phyloP scores from a whole-genome alignment of 805 yeast species.

The Vanderwaltozyma polyspora region DNA sequence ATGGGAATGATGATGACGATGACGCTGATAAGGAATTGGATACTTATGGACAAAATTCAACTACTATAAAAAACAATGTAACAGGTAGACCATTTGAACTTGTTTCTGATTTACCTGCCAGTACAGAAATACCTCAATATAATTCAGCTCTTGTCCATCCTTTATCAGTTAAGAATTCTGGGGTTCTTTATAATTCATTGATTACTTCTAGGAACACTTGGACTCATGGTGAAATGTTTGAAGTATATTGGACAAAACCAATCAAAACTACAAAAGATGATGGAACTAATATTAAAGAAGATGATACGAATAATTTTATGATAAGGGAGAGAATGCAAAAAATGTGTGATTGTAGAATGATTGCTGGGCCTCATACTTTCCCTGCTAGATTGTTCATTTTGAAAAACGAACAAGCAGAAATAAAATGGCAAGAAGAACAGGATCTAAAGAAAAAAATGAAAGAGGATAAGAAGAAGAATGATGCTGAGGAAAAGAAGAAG shows the following conservation, averaged over 20 bases:
- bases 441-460: constrained; percentile 27
- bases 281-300: constrained; percentile 7
- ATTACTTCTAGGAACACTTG: constrained; percentile 61
- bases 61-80: neutral
- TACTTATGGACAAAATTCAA: neutral
- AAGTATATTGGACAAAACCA: constrained; percentile 69
- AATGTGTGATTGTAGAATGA: constrained; percentile 61
- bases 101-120: constrained; percentile 56
- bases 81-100: constrained; percentile 50
- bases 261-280: constrained; percentile 32
- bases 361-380: constrained; percentile 76
- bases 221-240: constrained; percentile 59
- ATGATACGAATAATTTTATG: constrained; percentile 2
- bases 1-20: neutral
- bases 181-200: constrained; percentile 59
- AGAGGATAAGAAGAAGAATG: constrained; percentile 27
- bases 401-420: constrained; percentile 64
- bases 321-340: constrained; percentile 77
- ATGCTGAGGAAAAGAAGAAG: constrained; percentile 24
- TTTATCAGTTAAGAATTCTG: constrained; percentile 59
- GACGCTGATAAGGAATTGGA: neutral
- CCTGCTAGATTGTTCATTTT: constrained; percentile 71
- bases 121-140: constrained; percentile 42
- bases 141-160: constrained; percentile 53
- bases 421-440: constrained; percentile 33